Percentiles rank a stretch among this genome's conserved stretches.
phyloP scores from a whole-genome alignment of 2,329 filamentous ascomycete species.

The Colletotrichum neosansevieriae region DNA sequence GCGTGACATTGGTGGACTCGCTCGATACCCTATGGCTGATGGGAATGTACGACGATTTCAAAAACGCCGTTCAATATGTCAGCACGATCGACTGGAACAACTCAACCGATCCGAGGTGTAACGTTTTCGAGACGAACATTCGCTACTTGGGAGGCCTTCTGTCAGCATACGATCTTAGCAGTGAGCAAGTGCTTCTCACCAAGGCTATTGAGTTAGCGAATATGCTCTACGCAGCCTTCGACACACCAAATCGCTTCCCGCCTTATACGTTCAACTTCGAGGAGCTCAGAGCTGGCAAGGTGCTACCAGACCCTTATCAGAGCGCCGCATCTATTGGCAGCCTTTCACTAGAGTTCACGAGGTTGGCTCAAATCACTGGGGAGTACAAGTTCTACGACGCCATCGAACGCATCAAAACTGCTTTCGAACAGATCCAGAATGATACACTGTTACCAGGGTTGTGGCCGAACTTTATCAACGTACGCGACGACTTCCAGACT shows the following conservation, averaged over 20 bases:
- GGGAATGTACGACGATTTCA: constrained; percentile 63
- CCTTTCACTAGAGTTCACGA: constrained; percentile 78
- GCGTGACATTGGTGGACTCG: constrained; percentile 58
- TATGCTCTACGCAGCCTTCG: constrained; percentile 74
- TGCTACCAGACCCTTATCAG: constrained; percentile 45
- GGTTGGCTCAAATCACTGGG: constrained; percentile 78
- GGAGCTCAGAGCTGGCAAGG: constrained; percentile 34
- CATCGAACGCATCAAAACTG: constrained; percentile 74
- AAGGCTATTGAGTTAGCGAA: constrained; percentile 75
- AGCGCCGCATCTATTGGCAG: constrained; percentile 68
- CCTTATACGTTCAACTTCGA: constrained; percentile 36
- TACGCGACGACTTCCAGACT: constrained; percentile 59
- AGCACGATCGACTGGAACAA: constrained; percentile 65
- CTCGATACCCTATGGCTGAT: constrained; percentile 68
- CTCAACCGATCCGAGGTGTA: constrained; percentile 59
- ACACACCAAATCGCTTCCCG: constrained; percentile 78
- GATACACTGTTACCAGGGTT: constrained; percentile 76
- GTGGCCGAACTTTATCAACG: constrained; percentile 77
- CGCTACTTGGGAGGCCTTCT: constrained; percentile 77
- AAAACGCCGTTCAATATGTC: constrained; percentile 58
- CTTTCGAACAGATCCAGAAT: constrained; percentile 74
- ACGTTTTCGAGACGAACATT: constrained; percentile 79
- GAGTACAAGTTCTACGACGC: constrained; percentile 81
- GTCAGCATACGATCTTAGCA: constrained; percentile 77
- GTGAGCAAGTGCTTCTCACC: constrained; percentile 64